phyloP scores from a whole-genome alignment of 129 eudicot species.

The Helianthus tuberosus region DNA sequence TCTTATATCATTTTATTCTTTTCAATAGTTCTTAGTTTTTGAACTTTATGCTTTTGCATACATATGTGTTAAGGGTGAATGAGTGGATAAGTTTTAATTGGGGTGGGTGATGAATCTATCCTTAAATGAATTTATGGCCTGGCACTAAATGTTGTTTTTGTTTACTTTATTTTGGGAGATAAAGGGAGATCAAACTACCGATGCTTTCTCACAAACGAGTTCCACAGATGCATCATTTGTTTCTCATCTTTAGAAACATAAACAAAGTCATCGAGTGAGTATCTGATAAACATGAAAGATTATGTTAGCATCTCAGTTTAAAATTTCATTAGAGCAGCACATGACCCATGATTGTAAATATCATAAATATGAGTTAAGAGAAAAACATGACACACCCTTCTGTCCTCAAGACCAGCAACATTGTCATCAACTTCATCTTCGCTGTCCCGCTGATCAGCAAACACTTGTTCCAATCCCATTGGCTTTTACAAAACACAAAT shows the following conservation, averaged over 20 bases:
- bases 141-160: no score
- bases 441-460: constrained; percentile 70
- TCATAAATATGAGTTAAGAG: constrained; percentile 9
- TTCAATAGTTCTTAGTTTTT: no score
- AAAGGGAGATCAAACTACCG: constrained; percentile 40
- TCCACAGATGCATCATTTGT: constrained; percentile 96
- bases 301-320: neutral
- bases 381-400: constrained; percentile 55
- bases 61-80: no score
- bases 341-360: neutral
- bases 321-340: neutral
- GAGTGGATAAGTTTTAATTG: no score
- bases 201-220: constrained; percentile 92
- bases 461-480: constrained; percentile 79
- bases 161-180: neutral
- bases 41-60: no score
- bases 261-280: constrained; percentile 97
- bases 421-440: constrained; percentile 95
- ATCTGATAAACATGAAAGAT: constrained; percentile 52
- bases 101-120: no score
- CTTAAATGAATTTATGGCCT: no score
- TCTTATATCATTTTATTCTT: no score
- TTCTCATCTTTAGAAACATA: constrained; percentile 93
- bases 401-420: constrained; percentile 83
- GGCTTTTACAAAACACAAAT: constrained; percentile 45